Conservation (phyloP, 2,329 filamentous ascomycete genomes). For the Scolecobasidium constrictum region DNA sequence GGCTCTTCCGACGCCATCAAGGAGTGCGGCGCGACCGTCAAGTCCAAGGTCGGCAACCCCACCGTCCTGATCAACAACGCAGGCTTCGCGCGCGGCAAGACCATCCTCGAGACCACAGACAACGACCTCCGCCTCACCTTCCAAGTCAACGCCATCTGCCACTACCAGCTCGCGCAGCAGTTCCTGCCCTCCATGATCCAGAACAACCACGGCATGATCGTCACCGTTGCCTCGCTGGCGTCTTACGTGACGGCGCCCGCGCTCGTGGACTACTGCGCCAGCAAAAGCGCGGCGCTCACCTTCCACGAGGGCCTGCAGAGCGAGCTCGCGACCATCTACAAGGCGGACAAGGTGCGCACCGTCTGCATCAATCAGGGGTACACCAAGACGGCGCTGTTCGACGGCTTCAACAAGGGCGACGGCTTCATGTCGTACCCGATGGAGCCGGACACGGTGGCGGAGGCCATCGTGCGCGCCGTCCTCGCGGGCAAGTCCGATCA, state of each 20-base stretch:
- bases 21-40: constrained; percentile 41
- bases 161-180: constrained; percentile 54
- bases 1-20: constrained; percentile 45
- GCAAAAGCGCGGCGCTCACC: constrained; percentile 54
- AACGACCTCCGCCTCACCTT: constrained; percentile 55
- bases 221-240: constrained; percentile 57
- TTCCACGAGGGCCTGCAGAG: constrained; percentile 53
- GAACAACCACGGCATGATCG: constrained; percentile 59
- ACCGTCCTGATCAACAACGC: constrained; percentile 66
- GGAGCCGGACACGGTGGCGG: constrained; percentile 52
- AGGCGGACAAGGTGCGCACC: constrained; percentile 53
- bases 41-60: constrained; percentile 47
- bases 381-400: constrained; percentile 50
- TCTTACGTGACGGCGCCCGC: constrained; percentile 49
- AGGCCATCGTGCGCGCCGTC: constrained; percentile 51
- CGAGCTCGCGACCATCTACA: constrained; percentile 41
- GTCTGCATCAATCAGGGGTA: constrained; percentile 56
- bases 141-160: constrained; percentile 58
- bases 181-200: constrained; percentile 57
- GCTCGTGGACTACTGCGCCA: constrained; percentile 57
- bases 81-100: constrained; percentile 50
- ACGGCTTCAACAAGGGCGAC: constrained; percentile 40
- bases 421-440: constrained; percentile 44
- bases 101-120: constrained; percentile 47
- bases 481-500: constrained; percentile 46